Percentiles rank a stretch among this genome's conserved stretches.
These are phyloP conservation scores for Leptographium lundbergii DNA, from an alignment of 2,329 filamentous ascomycete genomes.

Conservation along the genomic window DNA sequence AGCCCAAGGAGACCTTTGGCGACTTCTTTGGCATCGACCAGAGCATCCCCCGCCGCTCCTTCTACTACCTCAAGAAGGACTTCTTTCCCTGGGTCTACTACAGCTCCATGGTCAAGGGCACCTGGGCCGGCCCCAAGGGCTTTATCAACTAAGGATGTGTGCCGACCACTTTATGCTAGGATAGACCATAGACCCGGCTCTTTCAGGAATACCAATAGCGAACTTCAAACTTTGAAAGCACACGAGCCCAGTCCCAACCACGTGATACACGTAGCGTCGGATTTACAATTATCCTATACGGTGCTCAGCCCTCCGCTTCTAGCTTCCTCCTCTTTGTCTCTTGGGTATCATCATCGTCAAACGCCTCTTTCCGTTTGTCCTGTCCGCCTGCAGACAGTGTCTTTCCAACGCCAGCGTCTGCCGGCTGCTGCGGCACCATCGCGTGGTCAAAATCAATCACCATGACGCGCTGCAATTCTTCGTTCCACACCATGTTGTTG, in stretches of 20 bases:
- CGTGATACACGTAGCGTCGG: too few relatives aligned
- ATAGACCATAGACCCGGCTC: not conserved
- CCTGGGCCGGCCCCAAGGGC: constrained; percentile 40
- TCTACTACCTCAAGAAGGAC: constrained; percentile 32
- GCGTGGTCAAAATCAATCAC: constrained; percentile 3
- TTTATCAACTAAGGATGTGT: constrained; percentile 11
- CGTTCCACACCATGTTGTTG: constrained; percentile 3
- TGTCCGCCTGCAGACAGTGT: not conserved
- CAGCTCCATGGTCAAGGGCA: constrained; percentile 39
- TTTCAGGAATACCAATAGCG: not conserved
- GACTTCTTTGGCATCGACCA: constrained; percentile 21
- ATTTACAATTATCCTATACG: too few relatives aligned
- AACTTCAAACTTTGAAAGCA: too few relatives aligned
- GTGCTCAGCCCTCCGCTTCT: too few relatives aligned
- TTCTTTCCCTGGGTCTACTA: constrained; percentile 45
- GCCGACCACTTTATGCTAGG: not conserved
- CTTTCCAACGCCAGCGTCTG: too few relatives aligned
- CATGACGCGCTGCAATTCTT: constrained; percentile 2
- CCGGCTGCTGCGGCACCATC: not conserved
- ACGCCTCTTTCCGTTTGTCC: not conserved
- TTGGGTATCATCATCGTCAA: not conserved
- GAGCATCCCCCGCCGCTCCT: constrained; percentile 23
- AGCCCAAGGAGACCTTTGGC: constrained; percentile 31
- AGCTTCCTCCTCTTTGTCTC: not conserved
- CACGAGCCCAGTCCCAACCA: too few relatives aligned